Base-by-base conservation (phyloP, 2,329 filamentous ascomycete species). In the Botryotinia convoluta region DNA sequence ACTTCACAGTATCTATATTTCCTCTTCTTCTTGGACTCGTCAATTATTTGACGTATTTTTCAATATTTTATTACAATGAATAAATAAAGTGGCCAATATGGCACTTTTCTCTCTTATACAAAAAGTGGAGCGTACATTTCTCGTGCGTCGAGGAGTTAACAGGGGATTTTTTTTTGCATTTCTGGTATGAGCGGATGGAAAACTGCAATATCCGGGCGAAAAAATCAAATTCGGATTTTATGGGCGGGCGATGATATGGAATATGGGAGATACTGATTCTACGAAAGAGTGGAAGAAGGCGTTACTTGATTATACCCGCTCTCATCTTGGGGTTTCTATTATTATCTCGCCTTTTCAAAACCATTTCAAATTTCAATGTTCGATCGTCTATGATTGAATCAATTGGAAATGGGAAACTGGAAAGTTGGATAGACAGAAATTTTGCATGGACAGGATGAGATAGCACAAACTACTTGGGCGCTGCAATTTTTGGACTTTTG, bases 51-150 rank as follows among this genome's bases (percentile, higher is more conserved):
- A 9, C 16, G 16, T 29, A 8, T 68, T 54, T 54, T 39, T n/a
- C 26, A 6, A 54, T 68, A 68, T n/a, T 10, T 68, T 7, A 32
- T 42, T 39, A 54, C 26, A 54, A 42, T 48, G 26, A 39, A 68
- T 12, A 16, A 35, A 54, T 12, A 26, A 22, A 54, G 45, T 67
- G 14, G 32, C 37, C 64, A 10, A 54, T 51, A 51, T 10, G 22
- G 22, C 44, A 37, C 44, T 67, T 37, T 4, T 67, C 12, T 67
- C 42, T 44, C 20, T 67, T 39, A 54, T 42, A 54, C 45, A 42
- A 68, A 68, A 68, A 68, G 64, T 68, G 48, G 18, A 68, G 51
- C 64, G 64, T 68, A 68, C 64, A 29, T 54, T 68, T 68, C 64
- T 54, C 35, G 64, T 68, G 64, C 64, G 64, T 54, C 39, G 26